Base-by-base conservation (phyloP, 495 filamentous ascomycete genomes). In the Aspergillus heteromorphus region DNA sequence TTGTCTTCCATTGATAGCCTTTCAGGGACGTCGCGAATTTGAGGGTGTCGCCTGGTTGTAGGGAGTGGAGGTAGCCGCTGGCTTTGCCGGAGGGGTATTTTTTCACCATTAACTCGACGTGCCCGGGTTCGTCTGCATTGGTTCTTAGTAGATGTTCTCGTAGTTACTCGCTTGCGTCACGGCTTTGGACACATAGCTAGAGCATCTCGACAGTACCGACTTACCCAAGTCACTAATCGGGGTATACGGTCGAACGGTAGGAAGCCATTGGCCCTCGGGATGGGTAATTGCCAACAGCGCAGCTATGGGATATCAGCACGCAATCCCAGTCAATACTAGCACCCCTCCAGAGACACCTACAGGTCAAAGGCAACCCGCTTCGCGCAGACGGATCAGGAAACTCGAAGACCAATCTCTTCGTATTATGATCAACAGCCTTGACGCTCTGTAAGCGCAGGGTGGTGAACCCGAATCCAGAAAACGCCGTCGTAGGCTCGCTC, bases 371-470 rank as follows among this genome's bases (percentile, higher is more conserved):
- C 4, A 86, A 58, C 1, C 83, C 83, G 58, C 78, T 81, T 29
- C 68, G 60, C 7, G 68, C 64, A 16, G 70, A 59, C n/a, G 65
- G 41, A 17, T 79, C 71, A 0, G 84, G 83, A 8, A 86, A 73
- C 54, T 80, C 78, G 42, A 88, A 88, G 4, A 79, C 73, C 45
- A 88, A 65, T 30, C 75, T 74, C 61, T 85, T 87, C 4, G 82
- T 86, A 56, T 88, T 83, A 67, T 85, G 82, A 61, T 82, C 87
- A 48, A 87, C 73, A 1, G 67, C 56, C 58, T 85, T n/a, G 10
- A n/a, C n/a, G 61, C 79, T 82, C 38, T 67, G 60, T 18, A 72
- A 19, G 6, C 68, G 68, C 21, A 71, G 45, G 0, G 64, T 62
- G 1, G 60, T 66, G 17, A 65, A 58, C 0, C 61, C 60, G 16